These are phyloP conservation scores for Metschnikowia hibisci DNA, from an alignment of 805 yeast species.

Conservation along the genomic window DNA sequence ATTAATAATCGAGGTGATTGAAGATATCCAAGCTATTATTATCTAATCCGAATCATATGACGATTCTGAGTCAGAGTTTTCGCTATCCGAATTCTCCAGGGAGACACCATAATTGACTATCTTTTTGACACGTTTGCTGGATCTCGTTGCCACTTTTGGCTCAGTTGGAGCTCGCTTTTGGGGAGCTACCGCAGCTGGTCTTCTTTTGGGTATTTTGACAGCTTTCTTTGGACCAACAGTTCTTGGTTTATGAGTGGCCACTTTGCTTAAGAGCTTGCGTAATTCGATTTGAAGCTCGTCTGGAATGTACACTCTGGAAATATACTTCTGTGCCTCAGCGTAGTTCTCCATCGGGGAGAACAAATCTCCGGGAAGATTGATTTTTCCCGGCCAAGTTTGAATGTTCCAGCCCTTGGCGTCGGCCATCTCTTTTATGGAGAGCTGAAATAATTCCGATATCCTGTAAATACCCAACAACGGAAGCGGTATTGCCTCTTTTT, in stretches of 20 bases:
- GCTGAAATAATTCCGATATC: conserved; percentile 70
- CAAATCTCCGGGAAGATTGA: conserved; percentile 65
- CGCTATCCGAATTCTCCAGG: neutral
- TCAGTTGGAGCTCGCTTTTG: conserved; percentile 15
- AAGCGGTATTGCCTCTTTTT: conserved; percentile 21
- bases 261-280: conserved; percentile 23
- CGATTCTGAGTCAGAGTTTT: neutral
- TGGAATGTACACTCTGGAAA: conserved; percentile 53
- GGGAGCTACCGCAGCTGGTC: neutral
- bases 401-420: conserved; percentile 63
- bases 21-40: neutral
- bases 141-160: conserved; percentile 25
- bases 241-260: conserved; percentile 7
- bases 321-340: conserved; percentile 53
- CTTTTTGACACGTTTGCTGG: conserved; percentile 16
- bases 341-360: conserved; percentile 58
- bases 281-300: conserved; percentile 42
- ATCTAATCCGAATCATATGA: conserved; percentile 1
- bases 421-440: conserved; percentile 55
- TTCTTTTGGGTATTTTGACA: conserved; percentile 5
- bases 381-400: conserved; percentile 78
- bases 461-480: conserved; percentile 49
- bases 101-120: conserved; percentile 14
- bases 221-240: conserved; percentile 9
- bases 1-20: too few relatives aligned